These are phyloP conservation scores for Phoenix roebelenii DNA, from an alignment of 176 grass and related monocot species.

Conservation along the genomic window DNA sequence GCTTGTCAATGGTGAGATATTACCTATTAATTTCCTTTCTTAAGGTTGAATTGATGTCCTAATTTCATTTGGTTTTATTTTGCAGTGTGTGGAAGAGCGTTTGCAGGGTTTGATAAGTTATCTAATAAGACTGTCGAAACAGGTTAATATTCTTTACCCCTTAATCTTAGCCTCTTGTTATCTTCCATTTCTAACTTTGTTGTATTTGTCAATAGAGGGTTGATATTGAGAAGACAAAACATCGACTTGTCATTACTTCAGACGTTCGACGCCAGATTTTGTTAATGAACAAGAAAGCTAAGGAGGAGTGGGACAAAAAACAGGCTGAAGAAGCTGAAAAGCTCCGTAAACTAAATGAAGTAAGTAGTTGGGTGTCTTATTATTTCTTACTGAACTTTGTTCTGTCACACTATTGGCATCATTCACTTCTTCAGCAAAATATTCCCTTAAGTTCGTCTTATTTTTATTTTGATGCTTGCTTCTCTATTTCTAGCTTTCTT, in stretches of 20 bases:
- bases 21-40: constrained; percentile 20
- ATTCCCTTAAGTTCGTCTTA: no score
- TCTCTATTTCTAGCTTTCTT: no score
- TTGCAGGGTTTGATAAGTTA: constrained; percentile 69
- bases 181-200: constrained; percentile 11
- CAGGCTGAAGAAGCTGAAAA: constrained; percentile 67
- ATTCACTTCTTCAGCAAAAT: no score
- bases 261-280: constrained; percentile 88
- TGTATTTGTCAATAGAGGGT: constrained; percentile 46
- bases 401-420: no score
- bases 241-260: constrained; percentile 64
- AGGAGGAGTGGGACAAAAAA: constrained; percentile 91
- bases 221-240: constrained; percentile 83
- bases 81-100: constrained; percentile 81
- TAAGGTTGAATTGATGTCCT: constrained; percentile 17
- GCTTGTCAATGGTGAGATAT: constrained; percentile 80
- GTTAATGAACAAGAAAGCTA: constrained; percentile 80
- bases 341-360: constrained; percentile 78
- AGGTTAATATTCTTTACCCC: constrained; percentile 23
- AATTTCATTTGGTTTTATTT: constrained; percentile 34
- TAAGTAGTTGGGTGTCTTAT: constrained; percentile 19
- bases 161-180: no score
- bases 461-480: no score
- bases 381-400: neutral
- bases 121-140: constrained; percentile 89